Conservation (phyloP, 1,284 basidiomycete species). For the Lignosus rhinocerotis region DNA sequence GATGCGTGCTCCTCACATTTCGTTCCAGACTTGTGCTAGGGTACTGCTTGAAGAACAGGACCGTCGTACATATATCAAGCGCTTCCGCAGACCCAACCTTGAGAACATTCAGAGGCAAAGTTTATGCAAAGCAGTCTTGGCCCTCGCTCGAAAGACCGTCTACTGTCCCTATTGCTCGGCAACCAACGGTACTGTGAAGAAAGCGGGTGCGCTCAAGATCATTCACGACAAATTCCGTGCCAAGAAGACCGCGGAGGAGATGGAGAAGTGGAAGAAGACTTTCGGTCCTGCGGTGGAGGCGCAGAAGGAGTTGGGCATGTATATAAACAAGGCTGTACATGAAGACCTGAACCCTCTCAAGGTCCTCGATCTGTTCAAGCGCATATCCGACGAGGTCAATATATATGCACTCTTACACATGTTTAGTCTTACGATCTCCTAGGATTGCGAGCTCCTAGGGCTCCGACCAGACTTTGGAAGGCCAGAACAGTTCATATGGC, state of each 20-base stretch:
- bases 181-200: constrained; percentile 96
- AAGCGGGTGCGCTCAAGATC: constrained; percentile 92
- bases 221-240: constrained; percentile 98
- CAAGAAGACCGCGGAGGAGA: constrained; percentile 90
- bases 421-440: background rate
- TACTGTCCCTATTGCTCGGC: constrained; percentile 94
- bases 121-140: constrained; percentile 88
- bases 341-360: constrained; percentile 97
- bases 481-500: constrained; percentile 99
- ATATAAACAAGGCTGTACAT: constrained; percentile 86
- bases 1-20: background rate
- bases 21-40: constrained; percentile 82
- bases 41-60: constrained; percentile 92
- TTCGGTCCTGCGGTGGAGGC: constrained; percentile 85
- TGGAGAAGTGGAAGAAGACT: constrained; percentile 85
- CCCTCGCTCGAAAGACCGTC: constrained; percentile 85
- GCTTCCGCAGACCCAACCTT: constrained; percentile 87
- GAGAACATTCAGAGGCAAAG: constrained; percentile 93
- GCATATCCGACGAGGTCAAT: constrained; percentile 87
- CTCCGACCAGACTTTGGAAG: constrained; percentile 87
- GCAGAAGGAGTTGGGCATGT: constrained; percentile 84
- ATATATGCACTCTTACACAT: background rate
- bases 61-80: constrained; percentile 81
- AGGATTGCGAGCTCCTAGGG: constrained; percentile 96
- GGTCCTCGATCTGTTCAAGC: constrained; percentile 90